Conservation (phyloP, 2,329 filamentous ascomycete species). For the Trichoderma sp. region DNA sequence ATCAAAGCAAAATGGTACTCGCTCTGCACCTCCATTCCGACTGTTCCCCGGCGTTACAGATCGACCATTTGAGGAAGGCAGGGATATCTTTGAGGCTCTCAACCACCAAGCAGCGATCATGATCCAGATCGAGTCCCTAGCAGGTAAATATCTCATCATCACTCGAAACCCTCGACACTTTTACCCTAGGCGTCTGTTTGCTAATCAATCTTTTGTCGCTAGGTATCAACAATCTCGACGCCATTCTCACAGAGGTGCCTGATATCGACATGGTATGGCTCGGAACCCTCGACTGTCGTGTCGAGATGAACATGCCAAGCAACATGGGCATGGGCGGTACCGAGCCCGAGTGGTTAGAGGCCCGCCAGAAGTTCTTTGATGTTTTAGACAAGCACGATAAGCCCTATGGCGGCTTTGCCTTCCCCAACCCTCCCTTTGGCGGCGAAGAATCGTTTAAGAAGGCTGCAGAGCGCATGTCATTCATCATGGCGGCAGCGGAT, state of each 20-base stretch:
- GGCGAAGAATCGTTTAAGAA: conserved; percentile 32
- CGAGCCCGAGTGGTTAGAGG: conserved; percentile 47
- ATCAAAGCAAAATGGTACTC: conserved; percentile 41
- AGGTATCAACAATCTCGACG: conserved; percentile 51
- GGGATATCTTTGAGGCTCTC: conserved; percentile 42
- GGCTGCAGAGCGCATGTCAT: conserved; percentile 33
- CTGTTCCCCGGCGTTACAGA: conserved; percentile 46
- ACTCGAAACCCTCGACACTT: neutral
- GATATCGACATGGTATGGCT: conserved; percentile 53
- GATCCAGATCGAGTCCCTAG: conserved; percentile 49
- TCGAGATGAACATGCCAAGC: conserved; percentile 47
- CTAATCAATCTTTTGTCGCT: neutral
- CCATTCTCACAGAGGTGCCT: conserved; percentile 48
- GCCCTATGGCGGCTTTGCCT: conserved; percentile 41
- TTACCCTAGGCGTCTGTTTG: neutral
- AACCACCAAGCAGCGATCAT: conserved; percentile 52
- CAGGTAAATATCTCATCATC: conserved; percentile 27
- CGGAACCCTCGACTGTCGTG: conserved; percentile 45
- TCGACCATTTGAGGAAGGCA: conserved; percentile 35
- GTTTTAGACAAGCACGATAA: conserved; percentile 50
- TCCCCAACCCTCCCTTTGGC: conserved; percentile 33
- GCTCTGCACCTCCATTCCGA: conserved; percentile 50
- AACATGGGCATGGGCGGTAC: conserved; percentile 37
- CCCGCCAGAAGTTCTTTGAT: conserved; percentile 41
- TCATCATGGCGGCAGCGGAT: conserved; percentile 32